phyloP scores from a whole-genome alignment of 371 early-diverging fungal species.

The Coemansia sp. region DNA sequence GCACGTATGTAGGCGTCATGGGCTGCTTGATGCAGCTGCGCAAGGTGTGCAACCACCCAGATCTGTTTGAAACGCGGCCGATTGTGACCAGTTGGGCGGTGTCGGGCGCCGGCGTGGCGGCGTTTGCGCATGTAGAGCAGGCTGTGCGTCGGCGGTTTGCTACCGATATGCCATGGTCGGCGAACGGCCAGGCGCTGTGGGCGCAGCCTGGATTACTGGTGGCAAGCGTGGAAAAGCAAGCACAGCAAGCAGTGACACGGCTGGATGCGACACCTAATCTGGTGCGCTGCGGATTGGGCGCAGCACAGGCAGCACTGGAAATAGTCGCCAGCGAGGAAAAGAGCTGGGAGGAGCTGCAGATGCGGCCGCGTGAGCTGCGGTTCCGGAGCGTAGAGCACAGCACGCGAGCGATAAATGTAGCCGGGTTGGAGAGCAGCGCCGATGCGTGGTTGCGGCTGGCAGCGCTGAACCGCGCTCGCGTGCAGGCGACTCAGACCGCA shows the following conservation, averaged over 20 bases:
- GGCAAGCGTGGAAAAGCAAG: no score
- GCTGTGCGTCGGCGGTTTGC: slow-evolving; percentile 54
- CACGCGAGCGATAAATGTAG: no score
- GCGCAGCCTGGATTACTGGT: slow-evolving; percentile 59
- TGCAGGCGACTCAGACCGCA: no score
- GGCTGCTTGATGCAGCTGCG: slow-evolving; percentile 95
- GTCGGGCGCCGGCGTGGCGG: slow-evolving; percentile 53
- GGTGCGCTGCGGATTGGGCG: slow-evolving; percentile 11
- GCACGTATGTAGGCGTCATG: slow-evolving; percentile 81
- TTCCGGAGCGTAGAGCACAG: slow-evolving; percentile 22
- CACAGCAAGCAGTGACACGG: slow-evolving; percentile 23
- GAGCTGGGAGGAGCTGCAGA: slow-evolving; percentile 22
- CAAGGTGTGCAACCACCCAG: slow-evolving; percentile 97
- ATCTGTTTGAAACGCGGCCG: slow-evolving; percentile 89
- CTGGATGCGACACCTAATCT: slow-evolving; percentile 55
- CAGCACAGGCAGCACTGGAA: slow-evolving; percentile 16
- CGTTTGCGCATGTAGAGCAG: slow-evolving; percentile 53
- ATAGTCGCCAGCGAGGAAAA: slow-evolving; percentile 6
- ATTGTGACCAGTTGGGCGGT: slow-evolving; percentile 77
- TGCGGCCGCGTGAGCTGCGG: slow-evolving; percentile 43
- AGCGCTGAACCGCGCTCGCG: background rate
- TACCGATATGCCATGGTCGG: background rate
- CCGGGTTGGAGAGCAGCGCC: no score
- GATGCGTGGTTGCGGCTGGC: slow-evolving; percentile 4
- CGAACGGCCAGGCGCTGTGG: slow-evolving; percentile 1